Conservation (phyloP, 1,139 yeast genomes). For the Arxiozyma slooffiae region DNA sequence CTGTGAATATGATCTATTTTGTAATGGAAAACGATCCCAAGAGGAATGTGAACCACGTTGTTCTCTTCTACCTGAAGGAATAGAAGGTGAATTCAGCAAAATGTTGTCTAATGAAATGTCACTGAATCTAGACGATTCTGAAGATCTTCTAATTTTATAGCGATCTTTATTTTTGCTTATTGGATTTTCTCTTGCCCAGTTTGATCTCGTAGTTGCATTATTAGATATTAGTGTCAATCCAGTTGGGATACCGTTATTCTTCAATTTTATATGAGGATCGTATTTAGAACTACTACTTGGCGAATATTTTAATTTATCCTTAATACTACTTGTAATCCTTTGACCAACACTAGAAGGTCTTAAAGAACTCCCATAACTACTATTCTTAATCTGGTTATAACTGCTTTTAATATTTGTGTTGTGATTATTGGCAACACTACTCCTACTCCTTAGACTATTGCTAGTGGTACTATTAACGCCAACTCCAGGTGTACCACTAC, state of each 20-base stretch:
- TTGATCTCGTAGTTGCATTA: neutral
- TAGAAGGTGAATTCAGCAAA: constrained; percentile 67
- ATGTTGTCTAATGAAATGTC: constrained; percentile 65
- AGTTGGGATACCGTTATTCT: neutral
- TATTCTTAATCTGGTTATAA: neutral
- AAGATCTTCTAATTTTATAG: constrained; percentile 5
- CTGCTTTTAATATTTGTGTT: neutral
- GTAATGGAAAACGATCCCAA: constrained; percentile 14
- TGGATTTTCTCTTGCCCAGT: neutral
- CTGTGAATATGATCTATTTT: constrained; percentile 13
- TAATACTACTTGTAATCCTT: neutral
- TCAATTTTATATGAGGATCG: neutral
- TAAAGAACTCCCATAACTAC: neutral
- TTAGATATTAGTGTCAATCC: neutral
- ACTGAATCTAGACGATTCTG: constrained; percentile 36
- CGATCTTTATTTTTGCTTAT: neutral
- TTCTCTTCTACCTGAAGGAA: constrained; percentile 52
- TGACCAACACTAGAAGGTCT: neutral
- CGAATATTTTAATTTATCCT: neutral
- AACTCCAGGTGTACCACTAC: neutral
- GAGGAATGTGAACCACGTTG: constrained; percentile 32
- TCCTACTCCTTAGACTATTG: neutral
- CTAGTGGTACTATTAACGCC: neutral
- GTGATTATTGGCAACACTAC: neutral
- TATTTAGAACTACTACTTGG: neutral